Evolutionary conservation across 2,329 filamentous ascomycete genomes (phyloP), one percentile per base, ranked within the genome.

Genomic region (Remersonia thermophila): DNA sequence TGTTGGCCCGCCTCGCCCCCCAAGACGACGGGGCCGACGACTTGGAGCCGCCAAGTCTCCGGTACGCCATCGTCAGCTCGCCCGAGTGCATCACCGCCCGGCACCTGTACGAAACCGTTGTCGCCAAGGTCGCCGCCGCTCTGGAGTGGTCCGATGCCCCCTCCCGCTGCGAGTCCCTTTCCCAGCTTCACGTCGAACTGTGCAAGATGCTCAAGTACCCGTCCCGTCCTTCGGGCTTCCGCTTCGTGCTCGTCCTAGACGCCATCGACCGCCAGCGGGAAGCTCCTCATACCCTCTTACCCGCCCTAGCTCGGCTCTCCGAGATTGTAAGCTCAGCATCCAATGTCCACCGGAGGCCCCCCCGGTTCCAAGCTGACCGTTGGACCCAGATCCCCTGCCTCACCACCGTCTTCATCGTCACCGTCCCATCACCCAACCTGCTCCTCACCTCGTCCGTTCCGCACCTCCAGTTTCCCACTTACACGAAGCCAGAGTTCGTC

Each of bases 241-340:
- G 79, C 45, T 86, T 94, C 48, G 77, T 89, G 7, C 59, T 96
- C 39, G 83, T 95, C 9, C 70, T 96, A 44, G 91, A 96, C 62
- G 83, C 77, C 9, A 79, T 96, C 39, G 89, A 96, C 55, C 73
- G 70, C 43, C 83, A 94, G 55, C 70, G 80, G 50, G 89, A 96
- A 52, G 76, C 81, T 5, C 75, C 82, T 5, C 69, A 76, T 3
- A 93, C 84, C 1, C 60, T 96, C 11, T 61, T 94, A 4, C 78
- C 87, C 23, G 86, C 83, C 10, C 61, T 98, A 43, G 83, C 82
- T 15, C 72, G 87, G 42, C 58, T 98, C 14, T 80, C 83, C 11
- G 86, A 95, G 56, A 70, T 80, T 42, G 83, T 91, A 61, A 49
- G 77, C 61, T 32, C n/a, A n/a, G 20, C 5, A 23, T 23, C 5